phyloP scores from a whole-genome alignment of 2,329 filamentous ascomycete species.

The Exophiala xenobiotica region DNA sequence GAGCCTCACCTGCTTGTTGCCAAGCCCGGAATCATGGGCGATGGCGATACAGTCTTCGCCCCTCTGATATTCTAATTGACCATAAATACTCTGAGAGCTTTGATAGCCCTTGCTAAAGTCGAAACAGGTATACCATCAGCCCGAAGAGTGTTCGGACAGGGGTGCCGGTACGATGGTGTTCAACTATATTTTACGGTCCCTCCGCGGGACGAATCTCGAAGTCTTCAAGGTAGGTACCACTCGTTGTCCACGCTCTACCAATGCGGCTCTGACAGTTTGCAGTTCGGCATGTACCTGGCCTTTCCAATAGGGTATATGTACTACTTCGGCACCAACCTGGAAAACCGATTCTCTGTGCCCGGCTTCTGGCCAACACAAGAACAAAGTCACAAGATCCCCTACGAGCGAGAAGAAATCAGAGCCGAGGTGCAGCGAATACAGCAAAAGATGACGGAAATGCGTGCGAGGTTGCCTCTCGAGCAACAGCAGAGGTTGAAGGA shows the following conservation, averaged over 20 bases:
- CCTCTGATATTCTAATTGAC: too few species aligned
- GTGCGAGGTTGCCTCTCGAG: constrained; percentile 13
- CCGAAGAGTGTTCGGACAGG: too few species aligned
- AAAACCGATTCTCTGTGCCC: constrained; percentile 81
- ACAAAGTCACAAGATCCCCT: constrained; percentile 54
- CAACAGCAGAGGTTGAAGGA: constrained; percentile 32
- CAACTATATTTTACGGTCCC: constrained; percentile 44
- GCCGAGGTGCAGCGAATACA: constrained; percentile 62
- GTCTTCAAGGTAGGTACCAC: constrained; percentile 76
- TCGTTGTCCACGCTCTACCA: neutral
- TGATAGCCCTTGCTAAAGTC: too few species aligned
- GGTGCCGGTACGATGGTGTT: too few species aligned
- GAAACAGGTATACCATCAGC: too few species aligned
- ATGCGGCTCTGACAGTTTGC: constrained; percentile 2
- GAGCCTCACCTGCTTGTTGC: too few species aligned
- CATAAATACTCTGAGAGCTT: too few species aligned
- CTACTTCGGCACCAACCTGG: constrained; percentile 98
- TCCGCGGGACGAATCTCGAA: constrained; percentile 88
- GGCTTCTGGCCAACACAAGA: constrained; percentile 85
- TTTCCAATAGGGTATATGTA: constrained; percentile 99
- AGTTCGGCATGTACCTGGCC: constrained; percentile 99
- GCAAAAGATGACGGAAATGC: constrained; percentile 47
- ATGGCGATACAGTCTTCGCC: too few species aligned
- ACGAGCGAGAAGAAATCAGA: constrained; percentile 62
- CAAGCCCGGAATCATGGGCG: too few species aligned